These are phyloP conservation scores for Rhodotorula kratochvilovae DNA, from an alignment of 768 basidiomycete species.

Conservation along the genomic window DNA sequence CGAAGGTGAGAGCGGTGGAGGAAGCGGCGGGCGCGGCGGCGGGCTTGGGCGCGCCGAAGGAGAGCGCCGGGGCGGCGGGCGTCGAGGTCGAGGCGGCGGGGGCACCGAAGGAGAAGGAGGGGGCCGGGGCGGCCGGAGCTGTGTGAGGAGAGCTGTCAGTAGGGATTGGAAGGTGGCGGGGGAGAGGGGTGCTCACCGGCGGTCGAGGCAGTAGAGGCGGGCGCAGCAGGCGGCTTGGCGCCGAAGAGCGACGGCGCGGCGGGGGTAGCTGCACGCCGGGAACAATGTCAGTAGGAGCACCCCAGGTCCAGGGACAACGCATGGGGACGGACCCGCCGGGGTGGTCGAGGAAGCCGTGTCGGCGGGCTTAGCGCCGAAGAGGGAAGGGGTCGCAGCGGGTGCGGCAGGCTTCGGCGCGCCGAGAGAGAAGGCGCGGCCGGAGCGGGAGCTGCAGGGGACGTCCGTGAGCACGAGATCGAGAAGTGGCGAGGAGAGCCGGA, in stretches of 20 bases:
- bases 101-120: constrained; percentile 24
- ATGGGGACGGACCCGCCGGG: background rate
- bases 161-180: background rate
- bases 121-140: background rate
- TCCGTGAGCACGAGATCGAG: background rate
- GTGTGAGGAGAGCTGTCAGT: background rate
- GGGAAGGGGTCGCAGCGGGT: background rate
- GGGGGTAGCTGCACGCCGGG: background rate
- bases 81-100: constrained; percentile 9
- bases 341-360: background rate
- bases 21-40: constrained; percentile 1
- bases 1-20: constrained; percentile 1
- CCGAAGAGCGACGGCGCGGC: background rate
- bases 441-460: background rate
- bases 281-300: too few relatives aligned
- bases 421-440: background rate
- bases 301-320: too few relatives aligned
- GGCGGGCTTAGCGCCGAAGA: constrained; percentile 1
- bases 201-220: background rate
- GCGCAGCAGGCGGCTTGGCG: background rate
- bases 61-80: background rate
- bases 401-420: background rate
- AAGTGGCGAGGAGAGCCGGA: background rate
- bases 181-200: background rate
- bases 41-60: constrained; percentile 13